Evolutionary conservation across 2,329 filamentous ascomycete species (phyloP).

Genomic region (Chrysoporthe austroafricana): DNA sequence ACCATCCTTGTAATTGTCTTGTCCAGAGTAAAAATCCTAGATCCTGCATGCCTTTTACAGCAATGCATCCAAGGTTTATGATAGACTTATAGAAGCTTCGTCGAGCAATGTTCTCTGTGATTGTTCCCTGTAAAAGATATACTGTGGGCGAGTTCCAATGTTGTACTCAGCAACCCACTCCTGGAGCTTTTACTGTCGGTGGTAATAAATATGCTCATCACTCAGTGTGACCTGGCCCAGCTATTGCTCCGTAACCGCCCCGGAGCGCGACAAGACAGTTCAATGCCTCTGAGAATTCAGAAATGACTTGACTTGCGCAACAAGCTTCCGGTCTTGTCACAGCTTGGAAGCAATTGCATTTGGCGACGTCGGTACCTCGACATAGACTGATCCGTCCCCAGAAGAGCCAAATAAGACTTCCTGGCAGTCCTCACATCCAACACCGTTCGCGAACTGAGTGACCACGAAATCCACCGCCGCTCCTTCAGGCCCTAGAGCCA

Average conservation of each 20-base stretch:
- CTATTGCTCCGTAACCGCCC: background rate
- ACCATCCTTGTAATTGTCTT: background rate
- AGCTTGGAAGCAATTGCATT: conserved; percentile 1
- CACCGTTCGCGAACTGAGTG: conserved; percentile 84
- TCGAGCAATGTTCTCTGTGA: background rate
- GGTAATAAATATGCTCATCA: background rate
- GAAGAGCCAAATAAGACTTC: conserved; percentile 58
- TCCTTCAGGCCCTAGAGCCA: conserved; percentile 67
- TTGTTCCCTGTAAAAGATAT: background rate
- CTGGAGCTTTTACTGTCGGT: background rate
- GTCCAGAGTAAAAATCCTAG: background rate
- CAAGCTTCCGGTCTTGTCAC: background rate
- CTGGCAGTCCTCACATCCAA: conserved; percentile 84
- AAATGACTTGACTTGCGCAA: background rate
- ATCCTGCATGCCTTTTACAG: no score
- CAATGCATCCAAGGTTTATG: background rate
- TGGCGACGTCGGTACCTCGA: conserved; percentile 16
- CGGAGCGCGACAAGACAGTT: background rate
- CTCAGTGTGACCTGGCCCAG: background rate
- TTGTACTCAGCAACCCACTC: background rate
- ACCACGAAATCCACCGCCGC: conserved; percentile 83
- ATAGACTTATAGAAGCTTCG: background rate
- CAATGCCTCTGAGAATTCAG: background rate
- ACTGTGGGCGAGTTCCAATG: background rate
- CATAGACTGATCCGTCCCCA: conserved; percentile 14